Evolutionary conservation across 208 protist species (phyloP), one percentile per base, ranked within the genome.

Genomic region (Crithidia sp.): DNA sequence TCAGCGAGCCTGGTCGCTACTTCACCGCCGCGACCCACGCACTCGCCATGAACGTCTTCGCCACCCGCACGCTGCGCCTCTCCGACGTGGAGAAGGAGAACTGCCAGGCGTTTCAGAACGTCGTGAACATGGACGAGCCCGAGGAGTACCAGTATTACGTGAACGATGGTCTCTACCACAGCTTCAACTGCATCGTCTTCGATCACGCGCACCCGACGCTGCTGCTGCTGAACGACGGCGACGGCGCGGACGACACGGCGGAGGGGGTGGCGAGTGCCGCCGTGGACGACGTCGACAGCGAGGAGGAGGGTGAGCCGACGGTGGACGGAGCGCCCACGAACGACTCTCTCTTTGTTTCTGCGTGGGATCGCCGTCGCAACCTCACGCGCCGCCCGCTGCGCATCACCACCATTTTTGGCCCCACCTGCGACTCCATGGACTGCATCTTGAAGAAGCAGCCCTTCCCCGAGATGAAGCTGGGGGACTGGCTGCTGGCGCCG

Each of bases 151-250:
- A 93, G 76, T 95, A 95, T 79, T 96, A 95, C 77, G 67, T 95
- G 19, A 94, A 91, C 60, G 92, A 97, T 59, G 92, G 92, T 37
- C 75, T 96, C 61, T 97, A 97, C 76, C 64, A 86, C 71, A 90
- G 81, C 70, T 95, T 95, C 70, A 97, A 97, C 83, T 94, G 85
- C 76, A 83, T 97, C 37, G 44, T 96, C 17, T 97, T 87, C 36
- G 92, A 97, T 59, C 89, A 94, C 69, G 83, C 86, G 12, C 68
- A 82, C 74, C 86, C 88, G 7, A 73, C 41, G 17, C 79, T 90
- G 52, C 70, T 82, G 49, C 77, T 91, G 60, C 76, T 86, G 41
- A 66, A 85, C 71, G 73, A 83, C 40, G 71, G 65, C 37, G 74
- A 86, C 55, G 79, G 76, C 50, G 76, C 71, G 8, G 67, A 74